Evolutionary conservation across 2,329 filamentous ascomycete genomes (phyloP).

Genomic region (Penicillium palitans): DNA sequence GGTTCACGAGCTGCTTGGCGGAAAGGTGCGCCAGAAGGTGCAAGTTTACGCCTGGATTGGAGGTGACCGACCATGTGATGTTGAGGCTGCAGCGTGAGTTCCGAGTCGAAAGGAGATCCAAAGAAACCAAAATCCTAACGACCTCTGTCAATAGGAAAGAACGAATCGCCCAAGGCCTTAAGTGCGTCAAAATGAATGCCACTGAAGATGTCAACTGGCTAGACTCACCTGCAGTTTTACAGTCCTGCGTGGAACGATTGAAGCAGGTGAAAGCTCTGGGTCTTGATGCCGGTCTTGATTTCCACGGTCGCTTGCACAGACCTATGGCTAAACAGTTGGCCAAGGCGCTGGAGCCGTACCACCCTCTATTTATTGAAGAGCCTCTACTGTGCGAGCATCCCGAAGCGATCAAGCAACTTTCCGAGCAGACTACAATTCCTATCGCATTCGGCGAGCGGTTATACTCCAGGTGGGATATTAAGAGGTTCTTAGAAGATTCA

Average conservation of each 20-base stretch:
- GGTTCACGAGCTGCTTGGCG: conserved; percentile 71
- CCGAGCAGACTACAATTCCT: conserved; percentile 65
- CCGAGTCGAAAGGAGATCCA: too few species aligned
- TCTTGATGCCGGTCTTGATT: conserved; percentile 75
- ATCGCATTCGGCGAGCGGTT: conserved; percentile 73
- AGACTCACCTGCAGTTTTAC: conserved; percentile 66
- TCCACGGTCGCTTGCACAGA: conserved; percentile 74
- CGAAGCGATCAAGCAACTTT: conserved; percentile 64
- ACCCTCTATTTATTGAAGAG: conserved; percentile 73
- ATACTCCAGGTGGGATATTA: conserved; percentile 71
- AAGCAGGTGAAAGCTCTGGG: conserved; percentile 68
- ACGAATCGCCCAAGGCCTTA: conserved; percentile 43
- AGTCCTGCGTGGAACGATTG: conserved; percentile 65
- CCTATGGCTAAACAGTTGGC: conserved; percentile 78
- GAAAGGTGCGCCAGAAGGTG: conserved; percentile 68
- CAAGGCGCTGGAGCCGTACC: conserved; percentile 64
- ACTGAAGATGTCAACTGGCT: conserved; percentile 76
- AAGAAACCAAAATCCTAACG: background rate
- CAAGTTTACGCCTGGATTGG: conserved; percentile 79
- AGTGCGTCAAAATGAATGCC: conserved; percentile 73
- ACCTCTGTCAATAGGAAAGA: conserved; percentile 38
- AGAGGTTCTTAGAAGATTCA: conserved; percentile 67
- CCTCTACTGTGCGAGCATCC: conserved; percentile 69
- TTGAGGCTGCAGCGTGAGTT: conserved; percentile 56
- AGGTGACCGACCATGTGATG: conserved; percentile 68